Evolutionary conservation across 208 protist genomes (phyloP), one percentile per base, ranked within the genome.

Genomic region (Borovskyia barvae): DNA sequence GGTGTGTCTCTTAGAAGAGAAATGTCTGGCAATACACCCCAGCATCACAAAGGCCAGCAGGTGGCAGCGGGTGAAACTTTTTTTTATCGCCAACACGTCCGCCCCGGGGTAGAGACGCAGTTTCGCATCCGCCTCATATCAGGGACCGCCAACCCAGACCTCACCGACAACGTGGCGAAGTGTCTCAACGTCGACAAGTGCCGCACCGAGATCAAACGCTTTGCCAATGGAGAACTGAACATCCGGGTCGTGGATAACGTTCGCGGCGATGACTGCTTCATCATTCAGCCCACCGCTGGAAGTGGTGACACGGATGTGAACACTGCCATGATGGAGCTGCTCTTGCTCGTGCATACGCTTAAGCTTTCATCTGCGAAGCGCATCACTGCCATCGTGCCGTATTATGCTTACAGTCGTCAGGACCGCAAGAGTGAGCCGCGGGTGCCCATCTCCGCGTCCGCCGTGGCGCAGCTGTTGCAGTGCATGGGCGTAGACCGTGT

Each of bases 351-450:
- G 45, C 90, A 96, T 74, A 96, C 90, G 29, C 70, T 94, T 37
- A 88, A 87, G 74, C 69, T 96, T 24, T 90, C 93, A 2, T 95
- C 88, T 22, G 92, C 90, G n/a, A 83, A 90, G 58, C 81, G 93
- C 53, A 98, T 98, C 53, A 98, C 93, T 4, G 92, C 93, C 9
- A 95, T 99, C 36, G 92, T 99, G 53, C 97, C 97, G 20, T 98
- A 98, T 78, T 99, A 96, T 62, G 92, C 86, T 3, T 97, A 97
- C 80, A 90, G 90, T 47, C 87, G 97, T 8, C 97, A 99, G 75
- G 97, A 99, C 66, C 87, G 96, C 40, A 99, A 99, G 76, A 97
- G 84, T 26, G 80, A 97, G 63, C 83, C 95, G 5, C 89, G 97
- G 43, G 94, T 97, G 47, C 97, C 97, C 42, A 98, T 99, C 67